Evolutionary conservation across 2,329 filamentous ascomycete genomes (phyloP).

Genomic region (Hymenoscyphus scutula): DNA sequence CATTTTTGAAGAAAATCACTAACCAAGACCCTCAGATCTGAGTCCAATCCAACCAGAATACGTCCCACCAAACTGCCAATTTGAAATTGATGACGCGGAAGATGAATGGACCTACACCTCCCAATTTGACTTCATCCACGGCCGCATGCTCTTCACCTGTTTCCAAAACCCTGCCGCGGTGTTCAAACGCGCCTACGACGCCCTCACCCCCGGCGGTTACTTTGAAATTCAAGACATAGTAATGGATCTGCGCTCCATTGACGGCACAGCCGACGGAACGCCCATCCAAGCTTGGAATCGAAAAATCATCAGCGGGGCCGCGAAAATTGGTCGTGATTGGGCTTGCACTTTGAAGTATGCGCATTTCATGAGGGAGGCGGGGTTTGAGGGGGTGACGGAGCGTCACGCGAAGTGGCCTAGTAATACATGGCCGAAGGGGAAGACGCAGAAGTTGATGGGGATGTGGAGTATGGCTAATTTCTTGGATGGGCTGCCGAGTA

Average conservation of each 20-base stretch:
- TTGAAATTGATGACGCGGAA: slow-evolving; percentile 51
- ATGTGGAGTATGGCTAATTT: slow-evolving; percentile 28
- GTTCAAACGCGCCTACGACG: slow-evolving; percentile 7
- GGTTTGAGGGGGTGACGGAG: slow-evolving; percentile 52
- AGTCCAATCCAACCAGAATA: slow-evolving; percentile 19
- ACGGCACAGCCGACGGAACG: slow-evolving; percentile 13
- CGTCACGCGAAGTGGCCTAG: slow-evolving; percentile 49
- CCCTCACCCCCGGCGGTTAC: slow-evolving; percentile 44
- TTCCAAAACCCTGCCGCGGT: slow-evolving; percentile 9
- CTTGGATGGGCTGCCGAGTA: slow-evolving; percentile 23
- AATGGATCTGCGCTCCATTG: slow-evolving; percentile 11
- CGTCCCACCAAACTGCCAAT: slow-evolving; percentile 47
- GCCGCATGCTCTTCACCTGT: slow-evolving; percentile 17
- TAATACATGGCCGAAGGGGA: slow-evolving; percentile 51
- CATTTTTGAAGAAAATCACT: neutral
- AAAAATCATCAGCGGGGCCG: slow-evolving; percentile 20
- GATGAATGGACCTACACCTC: slow-evolving; percentile 29
- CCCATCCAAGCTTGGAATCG: slow-evolving; percentile 22
- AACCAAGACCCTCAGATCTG: slow-evolving; percentile 10
- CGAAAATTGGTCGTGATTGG: slow-evolving; percentile 21
- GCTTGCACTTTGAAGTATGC: slow-evolving; percentile 36
- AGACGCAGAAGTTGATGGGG: slow-evolving; percentile 51
- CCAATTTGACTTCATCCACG: slow-evolving; percentile 20
- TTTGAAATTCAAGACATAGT: slow-evolving; percentile 37
- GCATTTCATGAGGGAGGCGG: slow-evolving; percentile 46